Conservation (phyloP, 768 basidiomycete genomes). For the Tylopilus vinaceipallidus region DNA sequence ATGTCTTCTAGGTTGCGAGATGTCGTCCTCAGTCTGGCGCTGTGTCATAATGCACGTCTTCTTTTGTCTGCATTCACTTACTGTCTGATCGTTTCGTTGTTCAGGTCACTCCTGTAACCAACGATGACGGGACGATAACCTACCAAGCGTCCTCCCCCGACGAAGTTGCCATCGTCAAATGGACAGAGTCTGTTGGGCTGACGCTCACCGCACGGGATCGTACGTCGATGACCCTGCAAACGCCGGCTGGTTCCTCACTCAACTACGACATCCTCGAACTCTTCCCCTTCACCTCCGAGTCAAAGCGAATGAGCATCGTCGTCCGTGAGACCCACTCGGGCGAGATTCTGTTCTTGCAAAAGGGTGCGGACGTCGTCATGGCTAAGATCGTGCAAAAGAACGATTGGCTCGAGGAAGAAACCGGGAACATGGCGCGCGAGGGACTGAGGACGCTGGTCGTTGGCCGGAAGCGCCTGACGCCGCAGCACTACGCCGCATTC, state of each 20-base stretch:
- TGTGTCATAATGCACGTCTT: conserved; percentile 87
- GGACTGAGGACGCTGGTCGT: conserved; percentile 93
- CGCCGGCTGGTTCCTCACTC: conserved; percentile 60
- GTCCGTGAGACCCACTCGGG: conserved; percentile 74
- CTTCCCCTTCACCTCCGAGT: conserved; percentile 98
- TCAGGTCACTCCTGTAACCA: conserved; percentile 94
- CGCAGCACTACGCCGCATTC: conserved; percentile 72
- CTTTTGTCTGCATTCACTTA: neutral
- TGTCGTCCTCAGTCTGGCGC: conserved; percentile 86
- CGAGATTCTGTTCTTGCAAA: conserved; percentile 89
- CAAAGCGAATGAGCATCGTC: conserved; percentile 98
- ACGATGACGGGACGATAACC: conserved; percentile 92
- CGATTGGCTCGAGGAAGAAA: conserved; percentile 99
- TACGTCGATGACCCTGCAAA: conserved; percentile 81
- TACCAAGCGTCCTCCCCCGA: conserved; percentile 99
- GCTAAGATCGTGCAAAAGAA: conserved; percentile 90
- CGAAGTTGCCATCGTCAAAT: conserved; percentile 97
- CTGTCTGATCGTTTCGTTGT: neutral
- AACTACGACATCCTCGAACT: conserved; percentile 87
- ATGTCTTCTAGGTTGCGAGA: conserved; percentile 94
- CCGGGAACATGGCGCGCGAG: conserved; percentile 97
- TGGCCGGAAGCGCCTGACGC: conserved; percentile 72
- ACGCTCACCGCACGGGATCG: conserved; percentile 89
- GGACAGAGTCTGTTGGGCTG: conserved; percentile 94
- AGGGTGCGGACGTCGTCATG: conserved; percentile 99